Base-by-base conservation (phyloP, 2,329 filamentous ascomycete genomes). In the Pseudocercospora fijiensis region DNA sequence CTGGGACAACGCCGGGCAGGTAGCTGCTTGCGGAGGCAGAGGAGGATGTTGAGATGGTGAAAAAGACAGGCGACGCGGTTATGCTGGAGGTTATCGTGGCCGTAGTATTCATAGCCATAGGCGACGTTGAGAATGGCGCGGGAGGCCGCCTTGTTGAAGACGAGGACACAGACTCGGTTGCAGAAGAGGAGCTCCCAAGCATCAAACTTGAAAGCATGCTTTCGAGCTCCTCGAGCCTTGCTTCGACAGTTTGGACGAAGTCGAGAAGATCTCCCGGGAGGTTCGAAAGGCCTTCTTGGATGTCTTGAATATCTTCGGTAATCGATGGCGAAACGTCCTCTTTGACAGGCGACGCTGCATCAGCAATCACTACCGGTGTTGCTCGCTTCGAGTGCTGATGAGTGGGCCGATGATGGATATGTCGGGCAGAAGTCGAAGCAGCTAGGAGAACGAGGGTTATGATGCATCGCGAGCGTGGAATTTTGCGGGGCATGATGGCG, bases 241-340 rank as follows among this genome's bases (percentile, higher is more conserved):
- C 57, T 28, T 66, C 64, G 4, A 64, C 57, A 1, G 61, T 62
- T 16, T 66, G 51, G 1, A 70, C 57, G 56, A 66, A 65, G n/a
- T 45, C 45, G 9, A 67, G 61, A 11, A 70, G 62, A 18, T 70
- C 60, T 13, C 37, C 59, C 2, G 68, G 68, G 4, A 70, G 37
- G 28, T 69, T 62, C 1, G 57, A 63, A 1, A 70, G 60, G 0
- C 68, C 62, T 20, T 62, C 26, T 26, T 67, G 64, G 4, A 70
- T 69, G 13, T 65, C 57, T 20, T 65, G 52, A 3, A 70, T 67
- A 28, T 70, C 67, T 13, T 58, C 58, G 22, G 67, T 63, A 4
- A 62, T 53, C 1, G 66, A 65, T 0, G 64, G 26, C 10, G 33
- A 13, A 30, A 55, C 24, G 16, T 55, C 1, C n/a, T 55, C 53